Base-by-base conservation (phyloP, 768 basidiomycete genomes). In the Boletellus sp. region DNA sequence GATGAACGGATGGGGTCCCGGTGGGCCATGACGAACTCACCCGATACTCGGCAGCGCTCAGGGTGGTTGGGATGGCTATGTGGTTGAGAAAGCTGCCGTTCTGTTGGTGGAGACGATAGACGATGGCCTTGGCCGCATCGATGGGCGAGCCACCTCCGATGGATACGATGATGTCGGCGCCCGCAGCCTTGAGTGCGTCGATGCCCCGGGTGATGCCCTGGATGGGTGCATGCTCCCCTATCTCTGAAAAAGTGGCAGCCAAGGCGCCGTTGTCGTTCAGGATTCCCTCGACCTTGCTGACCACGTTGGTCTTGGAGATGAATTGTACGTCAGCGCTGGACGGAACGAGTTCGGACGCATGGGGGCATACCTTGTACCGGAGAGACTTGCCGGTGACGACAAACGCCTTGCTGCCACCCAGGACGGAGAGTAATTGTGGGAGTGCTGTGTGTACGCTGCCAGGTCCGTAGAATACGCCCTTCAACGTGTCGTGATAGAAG, bases 121-220 rank as follows among this genome's bases (percentile, higher is more conserved):
- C 62, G 24, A 90, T 84, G 0, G 81, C 82, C 62, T 92, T 91
- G 19, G 85, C 71, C 2, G 84, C 87, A 63, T 90, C 90, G 50
- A 90, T 74, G 12, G 88, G 87, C 1, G 87, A 90, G 42, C 89
- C 90, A 20, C 90, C 89, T 3, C 90, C 90, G 37, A 90, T 74
- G 23, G 85, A 72, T 34, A 92, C 77, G 55, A 90, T 79, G 19
- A 83, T 74, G 61, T 90, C 83, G 51, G 85, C 85, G 11, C 74
- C 74, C 20, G 75, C 67, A 10, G 80, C 74, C 39, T 73, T 77
- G 70, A 85, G 81, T 2, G 70, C 62, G 52, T 79, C 69, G 48
- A 81, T 71, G 24, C 81, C 86, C 13, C 72, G 73, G 16, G 72
- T 67, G 55, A 90, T 85, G 12, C 79, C 85, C 22, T 80, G 78